Evolutionary conservation across 257 asterid species (phyloP), one percentile per base, ranked within the genome.

Genomic region (Solanum chilense): DNA sequence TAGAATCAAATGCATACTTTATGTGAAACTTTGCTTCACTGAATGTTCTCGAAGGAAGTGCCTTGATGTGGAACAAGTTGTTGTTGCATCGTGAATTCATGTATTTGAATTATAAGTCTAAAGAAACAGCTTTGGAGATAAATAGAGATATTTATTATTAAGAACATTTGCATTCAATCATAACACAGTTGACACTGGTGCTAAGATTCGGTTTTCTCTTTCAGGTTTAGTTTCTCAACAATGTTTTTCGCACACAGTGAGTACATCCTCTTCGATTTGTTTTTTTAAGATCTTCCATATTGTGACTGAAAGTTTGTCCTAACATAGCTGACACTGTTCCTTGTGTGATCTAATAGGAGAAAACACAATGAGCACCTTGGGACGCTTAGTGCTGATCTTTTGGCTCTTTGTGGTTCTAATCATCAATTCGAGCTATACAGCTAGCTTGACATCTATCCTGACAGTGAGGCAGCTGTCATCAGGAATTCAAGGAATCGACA

Each of bases 191-290:
- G 29, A 85, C 27, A 6, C 69, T 47, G n/a, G 31, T 47, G 37
- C 85, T 49, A 49, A 81, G 31, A 52, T 31, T 62, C 27, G 8
- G 71, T 73, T 84, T 82, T 1, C 87, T 88, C 49, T 92, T 91
- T 87, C 98, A 97, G 99, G 99, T 97, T 97, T 91, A 97, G 98
- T 90, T 93, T 95, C 93, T 97, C 99, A 33, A 97, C 99, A 7
- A 97, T 97, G 99, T 97, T 95, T 88, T 97, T 97, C 41, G 89
- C 99, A 6, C 99, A 97, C 92, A 94, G 99, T 97, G 93, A 88
- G 99, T 90, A 75, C 12, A 78, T 41, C 44, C 86, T 68, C 76
- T 85, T 85, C 3, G 21, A 85, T 27, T 68, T 84, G 29, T 49
- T 84, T 58, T 31, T 3, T 25, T 9, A 20, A 35, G 44, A 77